Percentiles rank a stretch among this genome's conserved stretches.
These are phyloP conservation scores for Pichia sp. DNA, from an alignment of 1,139 yeast species.

Conservation along the genomic window DNA sequence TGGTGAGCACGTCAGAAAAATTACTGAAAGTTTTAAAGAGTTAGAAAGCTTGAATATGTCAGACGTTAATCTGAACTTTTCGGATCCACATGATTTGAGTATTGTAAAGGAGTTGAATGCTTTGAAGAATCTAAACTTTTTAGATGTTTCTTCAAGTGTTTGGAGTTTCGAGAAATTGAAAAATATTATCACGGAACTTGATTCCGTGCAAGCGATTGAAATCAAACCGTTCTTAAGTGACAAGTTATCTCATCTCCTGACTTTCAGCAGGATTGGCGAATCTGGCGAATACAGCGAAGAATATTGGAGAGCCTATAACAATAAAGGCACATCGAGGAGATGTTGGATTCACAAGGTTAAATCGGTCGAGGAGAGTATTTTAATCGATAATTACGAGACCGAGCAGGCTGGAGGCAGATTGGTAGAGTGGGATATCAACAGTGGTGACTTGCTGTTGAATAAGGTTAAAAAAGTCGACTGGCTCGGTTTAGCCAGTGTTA, in stretches of 20 bases:
- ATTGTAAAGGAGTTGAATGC: conserved; percentile 6
- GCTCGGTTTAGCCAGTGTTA: conserved; percentile 58
- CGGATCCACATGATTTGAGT: conserved; percentile 7
- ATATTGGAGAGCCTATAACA: conserved; percentile 50
- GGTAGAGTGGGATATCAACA: conserved; percentile 53
- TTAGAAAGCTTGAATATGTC: conserved; percentile 51
- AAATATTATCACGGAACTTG: conserved; percentile 2
- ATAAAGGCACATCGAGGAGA: conserved; percentile 67
- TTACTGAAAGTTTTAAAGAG: conserved; percentile 49
- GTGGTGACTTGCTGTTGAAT: conserved; percentile 60
- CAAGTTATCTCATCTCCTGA: conserved; percentile 20
- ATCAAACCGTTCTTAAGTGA: conserved; percentile 14
- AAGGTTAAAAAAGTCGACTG: conserved; percentile 56
- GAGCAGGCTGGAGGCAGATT: conserved; percentile 20
- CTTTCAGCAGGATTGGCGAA: conserved; percentile 15
- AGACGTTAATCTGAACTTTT: conserved; percentile 24
- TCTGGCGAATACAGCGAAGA: not conserved
- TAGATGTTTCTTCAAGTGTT: conserved; percentile 14
- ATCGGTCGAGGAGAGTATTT: conserved; percentile 11
- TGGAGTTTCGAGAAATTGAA: conserved; percentile 10
- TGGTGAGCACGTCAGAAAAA: conserved; percentile 47
- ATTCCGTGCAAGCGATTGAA: conserved; percentile 14
- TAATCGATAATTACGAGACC: conserved; percentile 28
- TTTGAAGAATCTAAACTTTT: conserved; percentile 12
- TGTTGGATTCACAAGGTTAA: conserved; percentile 53